Evolutionary conservation across 495 filamentous ascomycete genomes (phyloP), one percentile per base, ranked within the genome.

Genomic region (Clavariopsis aquatica): DNA sequence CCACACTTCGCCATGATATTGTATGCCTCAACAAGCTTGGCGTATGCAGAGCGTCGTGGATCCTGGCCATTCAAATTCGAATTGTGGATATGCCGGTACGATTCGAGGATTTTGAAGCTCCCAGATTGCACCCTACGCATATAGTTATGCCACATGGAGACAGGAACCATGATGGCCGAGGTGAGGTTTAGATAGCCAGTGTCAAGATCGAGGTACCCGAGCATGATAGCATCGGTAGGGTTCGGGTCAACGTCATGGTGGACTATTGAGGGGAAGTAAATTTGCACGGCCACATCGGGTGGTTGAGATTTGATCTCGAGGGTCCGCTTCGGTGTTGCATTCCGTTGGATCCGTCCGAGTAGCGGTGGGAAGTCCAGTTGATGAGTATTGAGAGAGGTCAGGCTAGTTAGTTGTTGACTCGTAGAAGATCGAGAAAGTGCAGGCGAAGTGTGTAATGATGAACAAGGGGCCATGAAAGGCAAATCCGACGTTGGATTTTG

Each of bases 221-320:
- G 62, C 38, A 65, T 49, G 41, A 65, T 6, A 10, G 62, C 62
- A 46, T 65, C 62, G 27, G 47, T 60, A 8, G 8, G 6, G 12
- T 8, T 17, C 45, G 26, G 4, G 31, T 29, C 27, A 7, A 22
- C 7, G 22, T 52, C 46, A 20, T 24, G 22, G 53, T 2, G 20
- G 12, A 67, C 19, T 9, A 62, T 62, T 8, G 43, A 26, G 3
- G 49, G 64, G 24, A 51, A 47, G 43, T 62, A 67, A 41, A 67
- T 38, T 9, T 49, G 52, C 28, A 67, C 31, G 12, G 64, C 52
- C 5, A 62, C 52, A 9, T 51, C 57, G 31, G 4, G 1, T 45
- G 47, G 26, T 7, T 47, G 53, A 27, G 36, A 63, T 22, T 23
- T 12, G 19, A 15, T 20, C 23, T 24, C 22, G 38, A 19, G 22